Evolutionary conservation across 257 asterid species (phyloP), one percentile per base, ranked within the genome.

Genomic region (Nicotiana paniculata): DNA sequence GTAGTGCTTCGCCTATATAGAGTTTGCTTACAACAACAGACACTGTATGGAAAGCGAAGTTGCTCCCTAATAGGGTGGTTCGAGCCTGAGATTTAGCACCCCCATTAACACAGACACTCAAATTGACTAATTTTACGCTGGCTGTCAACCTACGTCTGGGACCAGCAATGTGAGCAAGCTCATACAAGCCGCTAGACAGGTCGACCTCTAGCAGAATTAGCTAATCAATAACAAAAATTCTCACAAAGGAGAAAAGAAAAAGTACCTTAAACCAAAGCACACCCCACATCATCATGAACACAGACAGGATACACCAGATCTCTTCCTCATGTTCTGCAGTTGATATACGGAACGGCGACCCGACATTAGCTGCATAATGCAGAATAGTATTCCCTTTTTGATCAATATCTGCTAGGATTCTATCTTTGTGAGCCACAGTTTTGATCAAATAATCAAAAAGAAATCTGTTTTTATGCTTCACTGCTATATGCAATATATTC

Each of bases 211-310:
- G 15, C 48, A 66, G 9, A 35, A 10, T 24, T 9, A 62, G 35
- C 68, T 62, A 62, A 62, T 7, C 30, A 68, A 2, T 35, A 1
- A 28, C 26, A 57, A 5, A 62, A 62, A 28, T 13, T 3, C 12
- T 43, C 2, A 11, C 5, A n/a, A 70, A 70, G 48, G 21, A 21
- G 35, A 21, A 5, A n/a, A 11, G 9, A 2, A 69, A 35, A 6
- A 24, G 51, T 78, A 78, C 82, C 82, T 78, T 48, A 33, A 81
- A 81, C 83, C 83, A 81, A 48, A 81, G 67, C 9, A 81, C 46
- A 24, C 63, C 79, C 83, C 83, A 81, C 61, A 74, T 43, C 83
- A 81, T 64, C 79, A 37, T 51, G 43, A 64, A 35, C 9, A 67
- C 59, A 65, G 75, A 59, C 59, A 72, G 3, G 0, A 72, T 5